These are phyloP conservation scores for Polytolypa hystricis DNA, from an alignment of 2,329 filamentous ascomycete genomes.

Conservation along the genomic window DNA sequence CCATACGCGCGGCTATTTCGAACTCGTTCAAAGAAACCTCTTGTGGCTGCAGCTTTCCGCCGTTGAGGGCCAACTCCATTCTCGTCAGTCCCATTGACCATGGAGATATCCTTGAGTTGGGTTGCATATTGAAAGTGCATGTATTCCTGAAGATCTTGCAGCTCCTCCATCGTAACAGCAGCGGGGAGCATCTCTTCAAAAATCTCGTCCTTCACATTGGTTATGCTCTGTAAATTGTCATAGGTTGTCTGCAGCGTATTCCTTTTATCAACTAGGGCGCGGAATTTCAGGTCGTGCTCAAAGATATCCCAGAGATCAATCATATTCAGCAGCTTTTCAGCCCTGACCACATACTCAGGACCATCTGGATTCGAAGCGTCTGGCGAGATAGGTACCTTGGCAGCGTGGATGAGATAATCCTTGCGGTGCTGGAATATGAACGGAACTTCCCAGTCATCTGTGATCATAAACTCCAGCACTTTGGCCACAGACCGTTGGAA, in stretches of 20 bases:
- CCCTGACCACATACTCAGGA: conserved; percentile 60
- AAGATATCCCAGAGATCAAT: conserved; percentile 92
- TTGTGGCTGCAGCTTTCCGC: conserved; percentile 73
- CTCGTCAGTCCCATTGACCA: conserved; percentile 45
- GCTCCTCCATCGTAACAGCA: conserved; percentile 80
- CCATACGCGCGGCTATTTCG: conserved; percentile 68
- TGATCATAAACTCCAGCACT: conserved; percentile 88
- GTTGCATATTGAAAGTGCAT: conserved; percentile 85
- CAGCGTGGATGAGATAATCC: conserved; percentile 88
- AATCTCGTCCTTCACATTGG: conserved; percentile 57
- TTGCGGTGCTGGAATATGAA: conserved; percentile 98
- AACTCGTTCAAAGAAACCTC: conserved; percentile 71
- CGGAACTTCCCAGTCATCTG: conserved; percentile 88
- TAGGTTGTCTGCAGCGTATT: conserved; percentile 72
- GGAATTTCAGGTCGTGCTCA: conserved; percentile 89
- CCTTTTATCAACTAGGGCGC: conserved; percentile 83
- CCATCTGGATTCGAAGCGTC: conserved; percentile 57
- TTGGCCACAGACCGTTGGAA: conserved; percentile 85
- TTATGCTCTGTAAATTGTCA: conserved; percentile 58
- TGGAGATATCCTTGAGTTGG: conserved; percentile 68
- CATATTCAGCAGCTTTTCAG: conserved; percentile 82
- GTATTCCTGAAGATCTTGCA: conserved; percentile 95
- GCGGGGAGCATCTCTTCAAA: conserved; percentile 73
- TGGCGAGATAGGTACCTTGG: conserved; percentile 53
- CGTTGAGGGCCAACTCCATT: conserved; percentile 58